Conservation (phyloP, 164 flowering plant species). For the Echeveria elegans region DNA sequence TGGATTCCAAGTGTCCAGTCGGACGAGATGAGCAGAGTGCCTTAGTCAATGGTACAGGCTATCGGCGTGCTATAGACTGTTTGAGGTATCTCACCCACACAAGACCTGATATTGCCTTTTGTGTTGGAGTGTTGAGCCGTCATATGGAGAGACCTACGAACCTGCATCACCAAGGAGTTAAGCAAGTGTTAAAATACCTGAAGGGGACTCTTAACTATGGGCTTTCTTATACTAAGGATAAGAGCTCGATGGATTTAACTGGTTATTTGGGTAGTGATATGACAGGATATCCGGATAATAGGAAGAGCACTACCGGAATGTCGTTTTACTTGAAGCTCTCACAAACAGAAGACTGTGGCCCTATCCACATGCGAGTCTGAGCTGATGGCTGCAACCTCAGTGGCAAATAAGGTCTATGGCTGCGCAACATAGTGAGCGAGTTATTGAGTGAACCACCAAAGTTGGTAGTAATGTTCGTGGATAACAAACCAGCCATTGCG, state of each 20-base stretch:
- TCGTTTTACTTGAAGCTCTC: not conserved
- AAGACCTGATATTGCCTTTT: not conserved
- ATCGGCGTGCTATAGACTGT: not conserved
- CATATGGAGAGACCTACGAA: not conserved
- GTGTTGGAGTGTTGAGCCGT: not conserved
- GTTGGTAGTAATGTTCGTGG: not conserved
- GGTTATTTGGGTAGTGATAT: not conserved
- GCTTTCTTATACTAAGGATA: not conserved
- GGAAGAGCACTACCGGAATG: not conserved
- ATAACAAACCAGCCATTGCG: not conserved
- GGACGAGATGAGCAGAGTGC: not conserved
- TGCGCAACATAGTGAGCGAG: not conserved
- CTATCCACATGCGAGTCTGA: not conserved
- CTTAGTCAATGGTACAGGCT: not conserved
- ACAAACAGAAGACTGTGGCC: not conserved
- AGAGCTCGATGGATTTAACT: not conserved
- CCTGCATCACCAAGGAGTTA: not conserved
- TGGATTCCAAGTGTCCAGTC: not conserved
- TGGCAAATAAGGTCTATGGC: not conserved
- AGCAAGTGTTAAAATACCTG: not conserved
- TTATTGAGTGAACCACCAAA: not conserved
- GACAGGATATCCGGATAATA: not conserved
- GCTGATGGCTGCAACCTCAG: not conserved
- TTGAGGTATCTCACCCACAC: not conserved
- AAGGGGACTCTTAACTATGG: not conserved